Conservation (phyloP, 1,139 yeast genomes). For the Suhomyces kunorum region DNA sequence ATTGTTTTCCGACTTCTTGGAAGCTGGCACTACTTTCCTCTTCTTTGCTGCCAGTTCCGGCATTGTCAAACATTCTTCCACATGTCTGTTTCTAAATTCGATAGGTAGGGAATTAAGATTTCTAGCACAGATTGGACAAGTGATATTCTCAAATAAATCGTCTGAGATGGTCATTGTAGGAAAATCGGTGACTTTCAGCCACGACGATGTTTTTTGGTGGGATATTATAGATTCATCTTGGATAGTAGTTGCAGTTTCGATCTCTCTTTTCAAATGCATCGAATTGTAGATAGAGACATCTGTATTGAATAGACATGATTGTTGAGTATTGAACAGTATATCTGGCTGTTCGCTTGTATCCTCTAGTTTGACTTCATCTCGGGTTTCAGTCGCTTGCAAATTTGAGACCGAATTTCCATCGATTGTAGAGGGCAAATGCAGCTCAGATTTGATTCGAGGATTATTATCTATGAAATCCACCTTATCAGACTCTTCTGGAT, state of each 20-base stretch:
- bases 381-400: no score
- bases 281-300: no score
- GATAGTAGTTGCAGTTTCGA: no score
- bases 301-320: background rate
- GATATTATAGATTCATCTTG: no score
- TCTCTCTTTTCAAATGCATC: no score
- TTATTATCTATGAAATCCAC: no score
- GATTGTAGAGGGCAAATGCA: no score
- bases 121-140: conserved; percentile 53
- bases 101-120: conserved; percentile 37
- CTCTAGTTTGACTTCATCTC: background rate
- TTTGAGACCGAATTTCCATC: no score
- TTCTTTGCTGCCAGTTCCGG: conserved; percentile 1
- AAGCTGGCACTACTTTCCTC: background rate
- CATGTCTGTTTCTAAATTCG: conserved; percentile 55
- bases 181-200: background rate
- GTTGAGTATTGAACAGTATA: background rate
- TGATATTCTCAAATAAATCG: background rate
- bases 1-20: background rate
- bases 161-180: background rate
- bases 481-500: no score
- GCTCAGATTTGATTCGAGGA: no score
- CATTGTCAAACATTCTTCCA: conserved; percentile 49
- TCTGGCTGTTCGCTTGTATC: background rate
- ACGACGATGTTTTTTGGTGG: no score